Evolutionary conservation across 2,329 filamentous ascomycete species (phyloP).

Genomic region (Coniochaeta sp.): DNA sequence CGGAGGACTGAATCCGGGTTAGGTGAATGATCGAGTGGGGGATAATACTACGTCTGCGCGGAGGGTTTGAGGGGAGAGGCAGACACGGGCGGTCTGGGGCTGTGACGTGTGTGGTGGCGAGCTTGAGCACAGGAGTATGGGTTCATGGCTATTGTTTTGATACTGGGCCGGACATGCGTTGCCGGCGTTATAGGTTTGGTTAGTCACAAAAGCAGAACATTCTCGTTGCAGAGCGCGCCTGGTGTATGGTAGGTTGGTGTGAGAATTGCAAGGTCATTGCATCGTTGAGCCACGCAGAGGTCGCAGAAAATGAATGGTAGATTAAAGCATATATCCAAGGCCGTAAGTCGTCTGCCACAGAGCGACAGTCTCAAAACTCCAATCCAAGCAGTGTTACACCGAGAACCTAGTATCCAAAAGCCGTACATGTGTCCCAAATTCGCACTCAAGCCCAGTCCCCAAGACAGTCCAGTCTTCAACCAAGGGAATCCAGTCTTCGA

Average conservation of each 20-base stretch:
- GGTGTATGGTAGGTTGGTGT: neutral
- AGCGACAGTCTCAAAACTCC: neutral
- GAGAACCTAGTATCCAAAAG: too few relatives aligned
- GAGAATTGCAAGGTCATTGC: neutral
- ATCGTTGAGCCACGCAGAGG: too few relatives aligned
- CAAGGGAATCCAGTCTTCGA: too few relatives aligned
- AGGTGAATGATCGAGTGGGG: too few relatives aligned
- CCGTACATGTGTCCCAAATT: neutral
- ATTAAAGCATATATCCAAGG: neutral
- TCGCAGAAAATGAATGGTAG: neutral
- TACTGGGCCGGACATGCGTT: neutral
- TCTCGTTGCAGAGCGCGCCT: neutral
- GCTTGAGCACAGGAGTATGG: neutral
- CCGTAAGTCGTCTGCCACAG: neutral
- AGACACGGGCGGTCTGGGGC: neutral
- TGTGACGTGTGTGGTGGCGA: neutral
- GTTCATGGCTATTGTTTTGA: neutral
- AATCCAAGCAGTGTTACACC: neutral
- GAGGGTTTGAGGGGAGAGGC: too few relatives aligned
- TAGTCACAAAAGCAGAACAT: neutral
- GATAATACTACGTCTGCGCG: too few relatives aligned
- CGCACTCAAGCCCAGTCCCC: neutral
- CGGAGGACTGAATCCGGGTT: too few relatives aligned
- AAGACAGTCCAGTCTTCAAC: too few relatives aligned
- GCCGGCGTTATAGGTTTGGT: neutral